Percentiles rank a stretch among this genome's conserved stretches.
Conservation (phyloP, 2,329 filamentous ascomycete genomes). For the Cladophialophora immunda region DNA sequence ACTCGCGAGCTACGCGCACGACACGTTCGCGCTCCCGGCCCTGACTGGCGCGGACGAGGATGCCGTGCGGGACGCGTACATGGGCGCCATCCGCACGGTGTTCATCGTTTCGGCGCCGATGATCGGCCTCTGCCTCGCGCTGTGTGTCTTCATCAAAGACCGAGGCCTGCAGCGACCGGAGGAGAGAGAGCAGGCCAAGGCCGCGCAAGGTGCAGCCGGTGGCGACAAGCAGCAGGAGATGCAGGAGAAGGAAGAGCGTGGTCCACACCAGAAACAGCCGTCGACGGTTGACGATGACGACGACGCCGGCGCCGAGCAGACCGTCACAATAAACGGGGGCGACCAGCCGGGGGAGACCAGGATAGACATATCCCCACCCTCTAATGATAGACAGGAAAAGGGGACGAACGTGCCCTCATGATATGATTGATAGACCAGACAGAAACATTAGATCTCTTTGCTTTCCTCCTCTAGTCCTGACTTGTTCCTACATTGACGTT, state of each 20-base stretch:
- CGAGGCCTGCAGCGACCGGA: conserved; percentile 50
- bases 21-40: conserved; percentile 15
- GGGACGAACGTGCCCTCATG: neutral
- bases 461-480: neutral
- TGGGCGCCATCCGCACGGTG: conserved; percentile 62
- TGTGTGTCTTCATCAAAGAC: conserved; percentile 63
- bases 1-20: conserved; percentile 36
- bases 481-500: neutral
- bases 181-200: conserved; percentile 16
- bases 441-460: conserved; percentile 1
- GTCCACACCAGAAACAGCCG: neutral
- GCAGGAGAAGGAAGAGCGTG: neutral
- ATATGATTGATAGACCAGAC: neutral
- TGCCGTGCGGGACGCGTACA: conserved; percentile 61
- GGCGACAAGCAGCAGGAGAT: neutral
- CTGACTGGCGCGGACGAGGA: conserved; percentile 47
- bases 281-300: neutral
- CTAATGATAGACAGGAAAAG: neutral
- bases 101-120: conserved; percentile 67
- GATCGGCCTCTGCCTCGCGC: conserved; percentile 60
- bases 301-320: neutral
- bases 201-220: neutral
- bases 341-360: neutral
- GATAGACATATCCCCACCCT: neutral
- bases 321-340: neutral